A percentile compares a stretch with the other conserved stretches of the same genome.
These are phyloP conservation scores for Ganoderma lucidum DNA, from an alignment of 1,284 basidiomycete species.

Conservation along the genomic window DNA sequence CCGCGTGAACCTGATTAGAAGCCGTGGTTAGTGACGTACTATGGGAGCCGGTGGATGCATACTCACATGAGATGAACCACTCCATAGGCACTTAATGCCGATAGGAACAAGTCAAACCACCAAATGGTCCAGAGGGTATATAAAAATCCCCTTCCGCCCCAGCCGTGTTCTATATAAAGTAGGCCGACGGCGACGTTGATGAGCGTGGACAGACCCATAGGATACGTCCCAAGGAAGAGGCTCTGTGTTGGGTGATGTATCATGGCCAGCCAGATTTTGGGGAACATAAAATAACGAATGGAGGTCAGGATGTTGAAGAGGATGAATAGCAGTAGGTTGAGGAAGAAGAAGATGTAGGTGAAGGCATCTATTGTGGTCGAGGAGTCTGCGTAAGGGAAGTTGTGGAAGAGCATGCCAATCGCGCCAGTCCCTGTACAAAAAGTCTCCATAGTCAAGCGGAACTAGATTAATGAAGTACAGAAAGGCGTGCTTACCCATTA, in stretches of 20 bases:
- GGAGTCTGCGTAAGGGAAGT: constrained; percentile 48
- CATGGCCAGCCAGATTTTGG: constrained; percentile 46
- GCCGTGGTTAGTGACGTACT: not conserved
- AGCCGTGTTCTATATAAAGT: constrained; percentile 39
- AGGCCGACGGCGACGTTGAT: constrained; percentile 45
- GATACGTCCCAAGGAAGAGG: constrained; percentile 65
- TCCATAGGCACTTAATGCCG: constrained; percentile 59
- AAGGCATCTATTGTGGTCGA: constrained; percentile 42
- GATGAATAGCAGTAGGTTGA: constrained; percentile 62
- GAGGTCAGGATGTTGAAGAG: constrained; percentile 50
- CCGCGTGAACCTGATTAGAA: constrained; percentile 54
- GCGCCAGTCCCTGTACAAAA: constrained; percentile 49
- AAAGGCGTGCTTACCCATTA: constrained; percentile 36
- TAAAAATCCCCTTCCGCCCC: constrained; percentile 57
- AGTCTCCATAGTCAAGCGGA: not conserved
- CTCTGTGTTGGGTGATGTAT: constrained; percentile 62
- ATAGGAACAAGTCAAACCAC: constrained; percentile 63
- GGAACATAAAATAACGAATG: constrained; percentile 59
- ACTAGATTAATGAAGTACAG: too few species aligned
- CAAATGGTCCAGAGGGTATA: constrained; percentile 64
- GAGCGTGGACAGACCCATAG: constrained; percentile 66
- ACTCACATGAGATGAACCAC: constrained; percentile 63
- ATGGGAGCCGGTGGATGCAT: not conserved
- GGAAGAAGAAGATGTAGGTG: constrained; percentile 55
- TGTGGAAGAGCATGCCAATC: constrained; percentile 47